Base-by-base conservation (phyloP, 2,329 filamentous ascomycete species). In the Aspergillus terreus region DNA sequence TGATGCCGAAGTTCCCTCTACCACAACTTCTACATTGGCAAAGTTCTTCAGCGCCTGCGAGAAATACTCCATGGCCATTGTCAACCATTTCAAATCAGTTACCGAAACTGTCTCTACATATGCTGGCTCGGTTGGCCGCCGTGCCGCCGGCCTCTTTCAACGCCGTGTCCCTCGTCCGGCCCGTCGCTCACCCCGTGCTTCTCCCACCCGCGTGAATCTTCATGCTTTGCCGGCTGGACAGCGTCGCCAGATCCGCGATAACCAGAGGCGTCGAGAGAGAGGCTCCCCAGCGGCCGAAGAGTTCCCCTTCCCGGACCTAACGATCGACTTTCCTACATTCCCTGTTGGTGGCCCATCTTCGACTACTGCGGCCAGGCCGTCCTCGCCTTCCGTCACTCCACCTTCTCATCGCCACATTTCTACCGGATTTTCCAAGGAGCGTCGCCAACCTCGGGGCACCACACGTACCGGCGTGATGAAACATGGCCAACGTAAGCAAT, bases 291-390 rank as follows among this genome's bases (percentile, higher is more conserved):
- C 54, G 15, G 41, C 47, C 2, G 36, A 51, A 7, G n/a, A 54
- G 4, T 51, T 50, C 25, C 59, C 59, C 5, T 62, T 60, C 32
- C 60, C 60, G 1, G 41, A 56, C 4, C 27, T 60, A n/a, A 41
- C 46, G 17, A 33, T 55, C 10, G 47, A 58, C 14, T 41, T 50
- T 21, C 58, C 54, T n/a, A 41, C 47, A 14, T 49, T 27, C 23
- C 47, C 46, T 4, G 12, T 27, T 23, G 41, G 23, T 17, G 12
- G 33, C 21, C 19, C 44, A 11, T 33, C 25, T 17, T 10, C 43
- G 15, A 25, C 23, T 25, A 44, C n/a, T n/a, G 12, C 9, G 9
- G 15, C 15, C 15, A 2, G 35, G 2, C 12, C 14, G 12, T 38
- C 15, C 5, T 17, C 35, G 9, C 35, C 35, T 6, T 2, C 6